phyloP scores from a whole-genome alignment of 805 yeast genomes.

The Starmerella asiatica region DNA sequence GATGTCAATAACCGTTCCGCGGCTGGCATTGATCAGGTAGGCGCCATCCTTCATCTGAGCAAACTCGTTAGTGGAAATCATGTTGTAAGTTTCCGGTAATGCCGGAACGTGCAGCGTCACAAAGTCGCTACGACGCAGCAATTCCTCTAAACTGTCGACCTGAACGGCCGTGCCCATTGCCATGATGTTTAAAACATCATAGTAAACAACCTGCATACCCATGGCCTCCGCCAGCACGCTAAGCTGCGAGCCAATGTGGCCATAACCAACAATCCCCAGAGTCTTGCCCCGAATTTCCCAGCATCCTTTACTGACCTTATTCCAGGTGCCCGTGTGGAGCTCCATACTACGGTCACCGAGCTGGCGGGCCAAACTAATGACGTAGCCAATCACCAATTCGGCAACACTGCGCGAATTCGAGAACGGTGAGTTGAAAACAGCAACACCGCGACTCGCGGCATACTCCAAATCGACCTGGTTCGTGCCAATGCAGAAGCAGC shows the following conservation, averaged over 20 bases:
- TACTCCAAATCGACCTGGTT: slow-evolving; percentile 88
- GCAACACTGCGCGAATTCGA: slow-evolving; percentile 98
- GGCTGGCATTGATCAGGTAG: slow-evolving; percentile 85
- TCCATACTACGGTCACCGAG: slow-evolving; percentile 93
- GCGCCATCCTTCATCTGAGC: slow-evolving; percentile 95
- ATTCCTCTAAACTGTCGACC: slow-evolving; percentile 70
- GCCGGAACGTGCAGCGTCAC: slow-evolving; percentile 92
- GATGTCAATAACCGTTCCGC: slow-evolving; percentile 96
- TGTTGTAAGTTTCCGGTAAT: slow-evolving; percentile 77
- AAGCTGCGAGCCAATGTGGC: slow-evolving; percentile 95
- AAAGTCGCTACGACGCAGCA: slow-evolving; percentile 70
- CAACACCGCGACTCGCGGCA: slow-evolving; percentile 87
- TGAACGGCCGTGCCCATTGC: slow-evolving; percentile 93
- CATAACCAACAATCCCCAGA: slow-evolving; percentile 91
- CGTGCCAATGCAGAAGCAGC: slow-evolving; percentile 98
- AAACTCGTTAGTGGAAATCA: slow-evolving; percentile 80
- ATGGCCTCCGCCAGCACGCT: slow-evolving; percentile 93
- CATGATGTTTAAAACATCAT: slow-evolving; percentile 88
- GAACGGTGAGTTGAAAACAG: slow-evolving; percentile 97
- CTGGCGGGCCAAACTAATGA: slow-evolving; percentile 89
- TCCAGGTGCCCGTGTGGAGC: slow-evolving; percentile 94
- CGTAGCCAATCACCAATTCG: slow-evolving; percentile 89
- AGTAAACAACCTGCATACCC: slow-evolving; percentile 94
- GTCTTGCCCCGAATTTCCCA: slow-evolving; percentile 99
- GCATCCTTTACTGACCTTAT: slow-evolving; percentile 85